Base-by-base conservation (phyloP, 2,329 filamentous ascomycete genomes). In the Fusarium mexicanum region DNA sequence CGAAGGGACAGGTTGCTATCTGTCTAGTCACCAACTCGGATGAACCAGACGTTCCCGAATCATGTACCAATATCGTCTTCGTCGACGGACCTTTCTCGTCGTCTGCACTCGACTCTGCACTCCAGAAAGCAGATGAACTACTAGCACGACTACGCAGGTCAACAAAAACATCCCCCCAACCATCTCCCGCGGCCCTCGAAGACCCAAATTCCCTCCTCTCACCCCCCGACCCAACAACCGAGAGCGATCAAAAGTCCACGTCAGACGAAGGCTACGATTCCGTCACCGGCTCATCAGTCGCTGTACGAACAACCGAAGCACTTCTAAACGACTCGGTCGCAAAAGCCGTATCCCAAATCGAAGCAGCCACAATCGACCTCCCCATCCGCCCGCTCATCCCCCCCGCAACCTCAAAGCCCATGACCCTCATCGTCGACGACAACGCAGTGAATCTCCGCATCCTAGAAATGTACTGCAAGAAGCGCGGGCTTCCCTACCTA, bases 371-470 rank as follows among this genome's bases (percentile, higher is more conserved):
- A 2, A 50, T 55, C 17, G 33, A 31, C 4, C 31, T 47, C 3
- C 47, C 40, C 8, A 14, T 33, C 37, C 54, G 17, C 60, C 38
- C 33, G 14, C n/a, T 43, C 18, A 14, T 40, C 4, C 33, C 59
- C 2, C 41, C 53, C 20, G 33, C 17, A 9, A 26, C 63, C 12
- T n/a, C 68, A 10, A 73, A 63, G 1, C 80, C 80, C 6, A 63
- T 64, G 22, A 78, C 78, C 1, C 79, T 87, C 0, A 76, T 87
- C 2, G 86, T 87, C 1, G 86, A 87, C 68, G 86, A 87, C 67
- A 87, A 87, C 51, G 62, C 82, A 6, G 84, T 87, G 62, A 87
- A 87, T 29, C 81, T 87, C 1, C 85, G 85, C 26, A 86, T 87
- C 33, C 73, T 87, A 35, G 79, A 83, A 24, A 85, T 86, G 75